Percentiles rank a stretch among this genome's conserved stretches.
Evolutionary conservation across 805 yeast species (phyloP).

Genomic region (Wickerhamomyces mucosus): DNA sequence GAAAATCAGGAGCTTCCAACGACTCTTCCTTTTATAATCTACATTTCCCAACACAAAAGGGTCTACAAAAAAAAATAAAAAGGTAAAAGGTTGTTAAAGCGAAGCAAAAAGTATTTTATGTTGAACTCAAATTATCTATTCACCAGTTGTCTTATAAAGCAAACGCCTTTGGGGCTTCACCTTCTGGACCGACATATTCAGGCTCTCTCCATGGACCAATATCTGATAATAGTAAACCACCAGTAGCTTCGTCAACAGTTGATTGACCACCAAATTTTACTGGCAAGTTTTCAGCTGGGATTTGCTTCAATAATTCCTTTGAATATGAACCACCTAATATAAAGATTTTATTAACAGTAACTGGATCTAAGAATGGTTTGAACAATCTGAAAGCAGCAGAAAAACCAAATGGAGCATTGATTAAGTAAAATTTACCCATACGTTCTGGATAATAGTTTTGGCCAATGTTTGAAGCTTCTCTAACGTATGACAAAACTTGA

Average conservation of each 20-base stretch:
- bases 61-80: too few relatives aligned
- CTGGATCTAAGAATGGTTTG: conserved; percentile 94
- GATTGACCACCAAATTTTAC: conserved; percentile 82
- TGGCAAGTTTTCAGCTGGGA: conserved; percentile 90
- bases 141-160: conserved; percentile 1
- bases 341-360: conserved; percentile 90
- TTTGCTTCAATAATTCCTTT: conserved; percentile 79
- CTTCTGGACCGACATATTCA: conserved; percentile 86
- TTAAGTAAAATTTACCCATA: conserved; percentile 95
- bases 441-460: conserved; percentile 98
- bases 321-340: conserved; percentile 74
- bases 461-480: conserved; percentile 89
- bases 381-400: conserved; percentile 86
- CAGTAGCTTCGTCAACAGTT: conserved; percentile 51
- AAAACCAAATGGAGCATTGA: conserved; percentile 97
- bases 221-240: conserved; percentile 82
- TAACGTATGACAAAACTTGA: conserved; percentile 79
- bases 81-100: too few relatives aligned
- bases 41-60: too few relatives aligned
- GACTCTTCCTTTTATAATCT: too few relatives aligned
- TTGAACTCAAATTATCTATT: too few relatives aligned
- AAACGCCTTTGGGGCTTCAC: conserved; percentile 72
- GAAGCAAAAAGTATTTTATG: too few relatives aligned
- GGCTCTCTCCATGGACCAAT: conserved; percentile 97
- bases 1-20: too few relatives aligned